Percentiles rank a stretch among this genome's conserved stretches.
Evolutionary conservation across 2,329 filamentous ascomycete genomes (phyloP).

Genomic region (Hymenotorrendiella dingleyae): DNA sequence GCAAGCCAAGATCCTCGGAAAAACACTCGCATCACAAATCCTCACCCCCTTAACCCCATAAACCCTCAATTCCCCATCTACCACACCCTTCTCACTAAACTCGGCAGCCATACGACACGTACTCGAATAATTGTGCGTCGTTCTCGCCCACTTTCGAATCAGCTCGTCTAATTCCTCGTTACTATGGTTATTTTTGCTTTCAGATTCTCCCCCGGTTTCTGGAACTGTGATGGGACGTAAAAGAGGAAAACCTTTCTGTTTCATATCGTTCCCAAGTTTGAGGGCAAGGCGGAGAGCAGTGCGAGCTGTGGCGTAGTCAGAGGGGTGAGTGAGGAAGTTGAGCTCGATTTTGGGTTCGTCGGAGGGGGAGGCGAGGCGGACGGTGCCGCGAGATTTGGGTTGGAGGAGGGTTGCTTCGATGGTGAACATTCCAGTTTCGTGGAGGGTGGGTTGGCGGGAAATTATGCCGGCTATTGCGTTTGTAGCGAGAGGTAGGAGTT

Average conservation of each 20-base stretch:
- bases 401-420: slow-evolving; percentile 2
- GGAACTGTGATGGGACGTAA: background rate
- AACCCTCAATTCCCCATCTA: too few relatives aligned
- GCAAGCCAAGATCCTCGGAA: too few relatives aligned
- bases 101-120: background rate
- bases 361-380: slow-evolving; percentile 2
- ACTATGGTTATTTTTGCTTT: background rate
- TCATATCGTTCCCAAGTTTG: slow-evolving; percentile 5
- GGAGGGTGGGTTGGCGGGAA: background rate
- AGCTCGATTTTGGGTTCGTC: slow-evolving; percentile 7
- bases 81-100: too few relatives aligned
- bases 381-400: slow-evolving; percentile 7
- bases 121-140: background rate
- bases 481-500: slow-evolving; percentile 7
- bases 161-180: background rate
- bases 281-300: slow-evolving; percentile 8
- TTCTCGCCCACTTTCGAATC: background rate
- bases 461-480: slow-evolving; percentile 2
- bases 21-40: too few relatives aligned
- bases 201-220: too few relatives aligned
- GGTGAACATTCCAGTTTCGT: slow-evolving; percentile 6
- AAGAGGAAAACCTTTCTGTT: slow-evolving; percentile 3
- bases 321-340: slow-evolving; percentile 6
- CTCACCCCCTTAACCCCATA: too few relatives aligned
- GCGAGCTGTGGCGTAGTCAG: background rate